Evolutionary conservation across 352 stramenopile genomes (phyloP).

Genomic region (Phytophthora tentaculata): DNA sequence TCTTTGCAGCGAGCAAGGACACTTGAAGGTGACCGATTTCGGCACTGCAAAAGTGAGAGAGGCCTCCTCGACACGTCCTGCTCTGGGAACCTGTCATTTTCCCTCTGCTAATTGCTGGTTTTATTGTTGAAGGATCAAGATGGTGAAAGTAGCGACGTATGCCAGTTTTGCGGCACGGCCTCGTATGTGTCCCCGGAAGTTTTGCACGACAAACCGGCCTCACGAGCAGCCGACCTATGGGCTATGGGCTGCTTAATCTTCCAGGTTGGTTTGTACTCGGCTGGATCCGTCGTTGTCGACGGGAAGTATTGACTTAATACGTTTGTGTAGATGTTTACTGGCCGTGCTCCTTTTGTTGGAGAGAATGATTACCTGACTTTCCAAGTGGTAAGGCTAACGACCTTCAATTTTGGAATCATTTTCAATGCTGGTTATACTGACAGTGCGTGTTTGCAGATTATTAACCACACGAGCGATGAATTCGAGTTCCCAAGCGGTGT

Average conservation of each 20-base stretch:
- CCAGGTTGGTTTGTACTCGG: constrained; percentile 42
- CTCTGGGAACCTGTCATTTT: background rate
- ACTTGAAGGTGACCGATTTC: constrained; percentile 93
- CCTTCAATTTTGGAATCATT: background rate
- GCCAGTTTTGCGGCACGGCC: constrained; percentile 90
- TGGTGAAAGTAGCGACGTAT: constrained; percentile 57
- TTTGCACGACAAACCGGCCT: constrained; percentile 81
- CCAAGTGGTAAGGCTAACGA: constrained; percentile 62
- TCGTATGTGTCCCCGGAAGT: constrained; percentile 94
- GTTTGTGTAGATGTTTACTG: constrained; percentile 80
- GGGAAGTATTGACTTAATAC: background rate
- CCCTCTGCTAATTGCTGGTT: constrained; percentile 17
- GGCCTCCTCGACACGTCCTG: background rate
- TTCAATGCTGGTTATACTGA: constrained; percentile 8
- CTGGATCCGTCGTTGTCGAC: background rate
- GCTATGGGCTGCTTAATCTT: constrained; percentile 92
- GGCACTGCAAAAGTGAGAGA: constrained; percentile 78
- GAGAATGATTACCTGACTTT: constrained; percentile 93
- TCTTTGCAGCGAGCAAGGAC: constrained; percentile 58
- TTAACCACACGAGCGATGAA: constrained; percentile 79
- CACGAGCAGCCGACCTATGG: constrained; percentile 89
- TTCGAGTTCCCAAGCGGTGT: constrained; percentile 79
- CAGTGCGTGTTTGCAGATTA: constrained; percentile 54
- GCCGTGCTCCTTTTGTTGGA: constrained; percentile 84
- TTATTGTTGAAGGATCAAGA: constrained; percentile 66